A percentile compares a stretch with the other conserved stretches of the same genome.
phyloP scores from a whole-genome alignment of 2,329 filamentous ascomycete species.

The Annulohypoxylon truncatum region DNA sequence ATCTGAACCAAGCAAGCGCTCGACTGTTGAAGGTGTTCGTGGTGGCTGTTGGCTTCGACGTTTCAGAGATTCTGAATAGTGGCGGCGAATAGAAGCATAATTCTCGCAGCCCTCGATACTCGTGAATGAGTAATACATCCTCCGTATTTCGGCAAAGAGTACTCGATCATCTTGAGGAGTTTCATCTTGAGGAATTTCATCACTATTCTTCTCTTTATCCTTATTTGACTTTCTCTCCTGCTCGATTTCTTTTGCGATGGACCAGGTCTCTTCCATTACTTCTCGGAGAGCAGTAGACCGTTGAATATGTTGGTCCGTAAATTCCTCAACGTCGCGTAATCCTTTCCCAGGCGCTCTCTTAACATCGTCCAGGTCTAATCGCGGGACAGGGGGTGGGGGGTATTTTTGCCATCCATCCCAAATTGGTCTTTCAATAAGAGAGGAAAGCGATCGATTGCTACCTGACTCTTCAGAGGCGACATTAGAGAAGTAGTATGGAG shows the following conservation, averaged over 20 bases:
- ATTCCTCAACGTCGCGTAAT: slow-evolving; percentile 12
- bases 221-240: neutral
- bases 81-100: slow-evolving; percentile 20
- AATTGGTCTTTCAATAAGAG: neutral
- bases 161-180: slow-evolving; percentile 21
- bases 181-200: neutral
- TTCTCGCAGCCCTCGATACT: slow-evolving; percentile 32
- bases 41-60: neutral
- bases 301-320: slow-evolving; percentile 27
- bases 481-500: neutral
- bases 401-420: slow-evolving; percentile 7
- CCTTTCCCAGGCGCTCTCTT: neutral
- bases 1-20: slow-evolving; percentile 39
- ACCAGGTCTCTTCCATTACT: slow-evolving; percentile 28
- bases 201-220: neutral
- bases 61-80: slow-evolving; percentile 1
- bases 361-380: neutral
- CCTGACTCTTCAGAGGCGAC: neutral
- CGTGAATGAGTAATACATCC: slow-evolving; percentile 32
- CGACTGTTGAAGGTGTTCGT: slow-evolving; percentile 28
- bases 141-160: slow-evolving; percentile 33
- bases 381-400: slow-evolving; percentile 3
- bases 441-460: neutral
- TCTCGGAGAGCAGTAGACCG: slow-evolving; percentile 34
- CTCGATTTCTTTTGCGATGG: slow-evolving; percentile 6